Evolutionary conservation across 2,329 filamentous ascomycete genomes (phyloP).

Genomic region (Cladosporium sp.): DNA sequence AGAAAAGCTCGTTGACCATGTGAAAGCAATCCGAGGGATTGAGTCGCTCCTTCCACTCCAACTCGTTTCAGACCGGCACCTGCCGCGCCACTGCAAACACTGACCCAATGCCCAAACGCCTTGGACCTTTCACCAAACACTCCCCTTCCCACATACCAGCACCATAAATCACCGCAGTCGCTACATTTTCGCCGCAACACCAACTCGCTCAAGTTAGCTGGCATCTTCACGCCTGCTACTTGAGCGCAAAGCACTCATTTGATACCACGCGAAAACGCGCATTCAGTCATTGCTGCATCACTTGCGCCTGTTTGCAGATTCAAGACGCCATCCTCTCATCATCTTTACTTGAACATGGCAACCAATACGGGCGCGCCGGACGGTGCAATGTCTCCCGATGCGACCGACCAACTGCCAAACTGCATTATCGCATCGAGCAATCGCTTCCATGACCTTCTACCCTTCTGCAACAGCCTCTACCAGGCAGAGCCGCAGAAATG

Average conservation of each 20-base stretch:
- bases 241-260: not conserved
- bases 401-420: not conserved
- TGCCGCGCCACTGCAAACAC: not conserved
- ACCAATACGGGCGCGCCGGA: not conserved
- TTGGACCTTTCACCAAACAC: not conserved
- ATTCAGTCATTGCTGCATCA: not conserved
- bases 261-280: not conserved
- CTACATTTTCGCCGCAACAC: not conserved
- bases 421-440: conserved; percentile 29
- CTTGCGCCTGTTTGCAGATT: not conserved
- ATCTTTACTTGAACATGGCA: conserved; percentile 15
- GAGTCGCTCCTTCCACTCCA: conserved; percentile 17
- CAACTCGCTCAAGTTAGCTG: not conserved
- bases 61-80: conserved; percentile 3
- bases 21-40: not conserved
- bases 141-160: not conserved
- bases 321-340: not conserved
- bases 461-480: conserved; percentile 28
- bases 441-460: conserved; percentile 25
- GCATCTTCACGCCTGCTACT: conserved; percentile 12
- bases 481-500: conserved; percentile 22
- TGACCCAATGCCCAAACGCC: not conserved
- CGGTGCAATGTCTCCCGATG: not conserved
- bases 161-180: not conserved
- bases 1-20: not conserved